Percentiles rank a stretch among this genome's conserved stretches.
Evolutionary conservation across 2,329 filamentous ascomycete species (phyloP).

Genomic region (Penicillium sp.): DNA sequence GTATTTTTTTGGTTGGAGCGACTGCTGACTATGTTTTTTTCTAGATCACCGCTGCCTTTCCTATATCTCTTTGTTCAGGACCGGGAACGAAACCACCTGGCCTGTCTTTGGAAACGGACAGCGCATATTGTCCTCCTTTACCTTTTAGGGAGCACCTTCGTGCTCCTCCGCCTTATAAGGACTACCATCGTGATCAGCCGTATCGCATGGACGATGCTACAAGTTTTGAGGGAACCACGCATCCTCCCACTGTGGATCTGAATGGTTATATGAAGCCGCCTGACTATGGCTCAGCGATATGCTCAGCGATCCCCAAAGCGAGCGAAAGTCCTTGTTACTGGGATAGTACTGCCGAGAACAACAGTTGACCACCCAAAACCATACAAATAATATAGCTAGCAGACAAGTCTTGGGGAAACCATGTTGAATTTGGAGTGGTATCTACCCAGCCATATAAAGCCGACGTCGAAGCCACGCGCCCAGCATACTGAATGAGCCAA

Average conservation of each 20-base stretch:
- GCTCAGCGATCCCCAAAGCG: not conserved
- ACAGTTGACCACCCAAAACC: not conserved
- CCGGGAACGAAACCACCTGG: not conserved
- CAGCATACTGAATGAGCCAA: not conserved
- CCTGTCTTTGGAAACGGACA: not conserved
- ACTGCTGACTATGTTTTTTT: too few relatives aligned
- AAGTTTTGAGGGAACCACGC: not conserved
- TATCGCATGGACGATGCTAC: not conserved
- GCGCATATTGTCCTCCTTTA: not conserved
- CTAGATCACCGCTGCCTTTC: not conserved
- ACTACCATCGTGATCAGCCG: not conserved
- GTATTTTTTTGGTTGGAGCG: not conserved
- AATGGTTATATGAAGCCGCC: not conserved
- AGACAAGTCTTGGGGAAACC: not conserved
- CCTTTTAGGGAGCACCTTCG: too few relatives aligned
- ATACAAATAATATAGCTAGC: not conserved
- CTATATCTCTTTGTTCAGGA: not conserved
- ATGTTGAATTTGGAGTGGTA: constrained; percentile 16
- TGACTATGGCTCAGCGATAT: not conserved
- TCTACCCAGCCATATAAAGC: constrained; percentile 7
- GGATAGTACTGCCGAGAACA: not conserved
- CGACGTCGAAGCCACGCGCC: not conserved
- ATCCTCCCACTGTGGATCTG: not conserved
- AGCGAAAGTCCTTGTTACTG: not conserved
- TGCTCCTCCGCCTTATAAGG: not conserved